Base-by-base conservation (phyloP, 108 stramenopile species). In the Nitzschia sp. region DNA sequence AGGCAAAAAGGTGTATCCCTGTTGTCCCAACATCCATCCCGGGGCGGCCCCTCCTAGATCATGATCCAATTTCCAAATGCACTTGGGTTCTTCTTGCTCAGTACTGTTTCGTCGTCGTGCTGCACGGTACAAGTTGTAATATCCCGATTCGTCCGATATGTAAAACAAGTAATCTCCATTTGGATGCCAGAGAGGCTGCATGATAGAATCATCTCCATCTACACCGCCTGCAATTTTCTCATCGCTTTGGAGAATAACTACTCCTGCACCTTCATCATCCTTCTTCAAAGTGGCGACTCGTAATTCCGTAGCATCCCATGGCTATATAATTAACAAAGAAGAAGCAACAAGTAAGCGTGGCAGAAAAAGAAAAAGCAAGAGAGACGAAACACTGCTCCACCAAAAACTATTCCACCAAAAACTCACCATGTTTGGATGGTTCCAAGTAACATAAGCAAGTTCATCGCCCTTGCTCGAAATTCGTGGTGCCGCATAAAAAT, bases 351-450 rank as follows among this genome's bases (percentile, higher is more conserved):
- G n/a, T n/a, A n/a, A n/a, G n/a, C n/a, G n/a, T n/a, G n/a, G n/a
- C n/a, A n/a, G n/a, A n/a, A n/a, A n/a, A n/a, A n/a, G n/a, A n/a
- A n/a, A n/a, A n/a, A n/a, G n/a, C n/a, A n/a, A n/a, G n/a, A n/a
- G n/a, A n/a, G n/a, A n/a, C n/a, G 34, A 13, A 86, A 86, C n/a
- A n/a, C n/a, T n/a, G n/a, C n/a, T n/a, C n/a, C n/a, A n/a, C n/a
- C n/a, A n/a, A n/a, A n/a, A n/a, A n/a, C n/a, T n/a, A n/a, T n/a
- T n/a, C n/a, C n/a, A n/a, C n/a, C n/a, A n/a, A n/a, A n/a, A n/a
- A n/a, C n/a, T n/a, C n/a, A n/a, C n/a, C 91, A 93, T 93, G 66
- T 86, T 90, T 0, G 91, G 91, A 77, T 93, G 91, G 53, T 88
- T 73, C 91, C 91, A 93, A 17, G 84, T 78, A 45, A 89, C 48